Evolutionary conservation across 2,329 filamentous ascomycete species (phyloP), one percentile per base, ranked within the genome.

Genomic region (Aspergillus cejpii): DNA sequence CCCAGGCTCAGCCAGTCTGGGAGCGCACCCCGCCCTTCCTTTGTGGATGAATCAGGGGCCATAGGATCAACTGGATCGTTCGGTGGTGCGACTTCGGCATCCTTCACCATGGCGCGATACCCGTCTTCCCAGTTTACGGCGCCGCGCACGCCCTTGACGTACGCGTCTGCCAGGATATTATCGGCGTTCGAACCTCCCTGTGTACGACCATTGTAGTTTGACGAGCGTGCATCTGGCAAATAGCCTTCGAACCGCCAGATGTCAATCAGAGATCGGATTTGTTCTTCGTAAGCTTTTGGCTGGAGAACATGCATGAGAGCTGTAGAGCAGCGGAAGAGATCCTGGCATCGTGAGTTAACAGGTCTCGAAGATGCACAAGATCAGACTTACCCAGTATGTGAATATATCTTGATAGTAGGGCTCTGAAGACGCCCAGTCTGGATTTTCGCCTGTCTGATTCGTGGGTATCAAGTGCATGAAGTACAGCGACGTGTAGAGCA

Each of bases 401-500:
- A 84, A 85, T 12, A 83, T 78, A 47, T 87, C 83, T 47, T 84
- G 79, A 55, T 84, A 87, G 56, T 84, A 85, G 1, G 83, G 83
- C 60, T 87, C 83, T 0, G 59, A 54, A 1, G 79, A 81, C 1
- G 67, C 59, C 83, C 83, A 87, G 0, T 73, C 63, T 0, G 83
- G 82, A 48, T 86, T 87, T 58, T 87, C 84, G 0, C 81, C 82
- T 0, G 82, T 85, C 49, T 81, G 78, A 58, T 87, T 84, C 1
- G 81, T 82, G 0, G 83, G 83, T 27, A 85, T 75, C 8, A 86
- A 62, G 47, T 80, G 77, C 77, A 84, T 83, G 53, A 83, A 82
- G 56, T 86, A 87, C 26, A 87, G 60, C 0, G 80, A 81, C 0
- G 78, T 78, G 64, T 87, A 87, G 2, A 87, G 68, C 21, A 85